Evolutionary conservation across 2,329 filamentous ascomycete species (phyloP).

Genomic region (Trichoderma sp.): DNA sequence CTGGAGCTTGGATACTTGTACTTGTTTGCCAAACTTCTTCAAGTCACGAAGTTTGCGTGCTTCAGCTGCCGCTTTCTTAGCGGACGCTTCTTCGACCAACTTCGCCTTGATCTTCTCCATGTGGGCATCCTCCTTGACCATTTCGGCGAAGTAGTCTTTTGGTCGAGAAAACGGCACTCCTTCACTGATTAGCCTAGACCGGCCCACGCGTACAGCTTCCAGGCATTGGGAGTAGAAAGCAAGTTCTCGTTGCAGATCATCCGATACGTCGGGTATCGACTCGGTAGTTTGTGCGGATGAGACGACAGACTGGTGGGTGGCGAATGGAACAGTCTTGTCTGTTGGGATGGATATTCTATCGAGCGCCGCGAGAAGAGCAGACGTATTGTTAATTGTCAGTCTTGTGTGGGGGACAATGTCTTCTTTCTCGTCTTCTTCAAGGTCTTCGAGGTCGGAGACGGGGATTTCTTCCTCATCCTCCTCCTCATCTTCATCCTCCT

Average conservation of each 20-base stretch:
- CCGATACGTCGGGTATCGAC: conserved; percentile 77
- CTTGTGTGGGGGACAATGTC: conserved; percentile 88
- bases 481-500: conserved; percentile 54
- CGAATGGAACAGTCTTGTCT: conserved; percentile 69
- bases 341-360: conserved; percentile 72
- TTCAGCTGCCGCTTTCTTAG: conserved; percentile 89
- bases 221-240: conserved; percentile 91
- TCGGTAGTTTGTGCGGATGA: conserved; percentile 62
- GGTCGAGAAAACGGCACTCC: conserved; percentile 83
- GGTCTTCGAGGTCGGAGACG: conserved; percentile 79
- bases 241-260: conserved; percentile 88
- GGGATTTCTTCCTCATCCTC: conserved; percentile 86
- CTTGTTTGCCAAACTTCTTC: conserved; percentile 99
- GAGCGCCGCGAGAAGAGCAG: conserved; percentile 76
- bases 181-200: conserved; percentile 74
- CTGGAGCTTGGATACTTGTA: conserved; percentile 93
- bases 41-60: conserved; percentile 88
- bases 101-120: conserved; percentile 97
- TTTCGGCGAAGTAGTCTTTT: conserved; percentile 96
- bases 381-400: conserved; percentile 95
- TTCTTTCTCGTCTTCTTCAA: conserved; percentile 75
- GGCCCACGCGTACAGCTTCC: conserved; percentile 71
- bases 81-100: conserved; percentile 84
- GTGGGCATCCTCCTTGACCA: conserved; percentile 97
- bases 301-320: conserved; percentile 75